Evolutionary conservation across 306 rosid genomes (phyloP).

Genomic region (cucumber (Cucumis sativus)): Cucumber_9930_V3 NC_026659.2:31409001-31409500

Average conservation of each 20-base stretch:
- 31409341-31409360: conserved; percentile 35
- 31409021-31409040: conserved; percentile 30
- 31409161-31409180: conserved; percentile 30
- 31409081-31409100: conserved; percentile 26
- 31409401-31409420: conserved; percentile 29
- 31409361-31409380: conserved; percentile 32
- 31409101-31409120: conserved; percentile 9
- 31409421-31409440: conserved; percentile 27
- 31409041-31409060: conserved; percentile 28
- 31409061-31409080: conserved; percentile 42
- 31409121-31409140: conserved; percentile 34
- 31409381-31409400: conserved; percentile 44
- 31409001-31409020: conserved; percentile 18
- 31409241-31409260: conserved; percentile 15
- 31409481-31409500: conserved; percentile 40
- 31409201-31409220: conserved; percentile 32
- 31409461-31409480: conserved; percentile 30
- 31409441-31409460: conserved; percentile 43
- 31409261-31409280: conserved; percentile 38
- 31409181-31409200: conserved; percentile 51
- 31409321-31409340: conserved; percentile 22
- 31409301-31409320: conserved; percentile 8
- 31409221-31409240: conserved; percentile 28
- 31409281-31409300: conserved; percentile 37
- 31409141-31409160: conserved; percentile 30